A percentile compares a stretch with the other conserved stretches of the same genome.
phyloP scores from a whole-genome alignment of 129 eudicot species.

The Escallonia rubra region DNA sequence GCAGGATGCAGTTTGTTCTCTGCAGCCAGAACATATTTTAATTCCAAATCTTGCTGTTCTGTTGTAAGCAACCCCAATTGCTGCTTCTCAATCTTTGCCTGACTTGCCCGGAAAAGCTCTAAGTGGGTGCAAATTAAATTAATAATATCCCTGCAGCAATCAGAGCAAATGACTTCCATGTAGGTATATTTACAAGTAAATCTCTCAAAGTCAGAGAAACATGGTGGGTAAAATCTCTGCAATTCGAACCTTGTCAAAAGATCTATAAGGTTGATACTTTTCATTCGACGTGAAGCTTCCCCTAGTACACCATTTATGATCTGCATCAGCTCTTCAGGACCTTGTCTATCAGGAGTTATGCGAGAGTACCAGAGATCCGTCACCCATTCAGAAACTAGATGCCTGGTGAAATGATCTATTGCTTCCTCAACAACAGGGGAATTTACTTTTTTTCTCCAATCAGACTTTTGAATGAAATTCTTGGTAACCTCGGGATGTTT shows the following conservation, averaged over 20 bases:
- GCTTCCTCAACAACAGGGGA: slow-evolving; percentile 97
- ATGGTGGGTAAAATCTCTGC: slow-evolving; percentile 2
- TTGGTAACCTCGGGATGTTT: slow-evolving; percentile 32
- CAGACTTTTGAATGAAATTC: slow-evolving; percentile 35
- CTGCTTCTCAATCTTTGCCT: slow-evolving; percentile 61
- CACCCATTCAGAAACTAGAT: slow-evolving; percentile 95
- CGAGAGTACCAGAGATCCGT: slow-evolving; percentile 96
- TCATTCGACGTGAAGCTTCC: slow-evolving; percentile 83
- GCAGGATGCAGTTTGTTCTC: slow-evolving; percentile 94
- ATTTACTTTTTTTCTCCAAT: slow-evolving; percentile 85
- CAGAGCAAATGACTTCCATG: slow-evolving; percentile 4
- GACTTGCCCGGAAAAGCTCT: slow-evolving; percentile 83
- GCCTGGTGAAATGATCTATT: slow-evolving; percentile 80
- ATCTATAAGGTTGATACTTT: slow-evolving; percentile 80
- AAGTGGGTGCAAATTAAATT: slow-evolving; percentile 61
- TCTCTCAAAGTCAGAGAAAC: background rate
- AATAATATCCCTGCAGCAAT: slow-evolving; percentile 73
- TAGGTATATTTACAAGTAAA: background rate
- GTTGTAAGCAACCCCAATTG: slow-evolving; percentile 43
- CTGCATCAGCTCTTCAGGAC: slow-evolving; percentile 88
- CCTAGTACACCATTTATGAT: slow-evolving; percentile 85
- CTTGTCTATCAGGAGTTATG: slow-evolving; percentile 90
- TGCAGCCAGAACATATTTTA: slow-evolving; percentile 67
- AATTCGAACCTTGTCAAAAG: slow-evolving; percentile 76
- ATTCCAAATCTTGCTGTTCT: slow-evolving; percentile 64